Evolutionary conservation across 2,329 filamentous ascomycete species (phyloP).

Genomic region (Paecilomyces sp.): DNA sequence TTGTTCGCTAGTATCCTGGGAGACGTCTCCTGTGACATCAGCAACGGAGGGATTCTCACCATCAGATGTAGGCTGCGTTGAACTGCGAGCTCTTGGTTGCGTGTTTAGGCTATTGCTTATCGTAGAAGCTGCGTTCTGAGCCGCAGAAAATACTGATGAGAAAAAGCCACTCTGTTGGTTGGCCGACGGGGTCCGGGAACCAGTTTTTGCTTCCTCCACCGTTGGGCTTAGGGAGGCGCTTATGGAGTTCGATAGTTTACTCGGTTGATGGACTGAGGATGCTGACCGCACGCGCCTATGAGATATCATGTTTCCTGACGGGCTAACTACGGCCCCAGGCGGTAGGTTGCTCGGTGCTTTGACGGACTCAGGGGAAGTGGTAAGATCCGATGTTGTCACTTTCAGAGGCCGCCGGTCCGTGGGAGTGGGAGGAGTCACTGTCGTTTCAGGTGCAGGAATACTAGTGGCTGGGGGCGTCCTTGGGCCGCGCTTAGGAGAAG

Average conservation of each 20-base stretch:
- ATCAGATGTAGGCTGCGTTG: constrained; percentile 21
- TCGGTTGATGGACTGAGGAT: constrained; percentile 56
- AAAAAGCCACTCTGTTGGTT: constrained; percentile 65
- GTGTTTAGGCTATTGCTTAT: constrained; percentile 58
- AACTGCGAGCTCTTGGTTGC: constrained; percentile 38
- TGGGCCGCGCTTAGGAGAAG: constrained; percentile 7
- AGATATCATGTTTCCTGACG: constrained; percentile 64
- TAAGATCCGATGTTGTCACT: constrained; percentile 20
- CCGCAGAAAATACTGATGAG: constrained; percentile 84
- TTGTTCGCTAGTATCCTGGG: not conserved
- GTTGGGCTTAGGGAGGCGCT: constrained; percentile 69
- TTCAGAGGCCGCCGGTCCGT: constrained; percentile 38
- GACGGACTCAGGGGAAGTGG: constrained; percentile 33
- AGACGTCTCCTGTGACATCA: constrained; percentile 7
- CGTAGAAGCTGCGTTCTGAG: constrained; percentile 82
- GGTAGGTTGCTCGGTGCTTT: constrained; percentile 19
- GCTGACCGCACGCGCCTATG: constrained; percentile 59
- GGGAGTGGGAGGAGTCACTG: constrained; percentile 59
- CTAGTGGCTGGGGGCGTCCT: constrained; percentile 25
- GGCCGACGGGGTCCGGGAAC: constrained; percentile 51
- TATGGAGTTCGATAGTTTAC: constrained; percentile 76
- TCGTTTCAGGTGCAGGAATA: constrained; percentile 43
- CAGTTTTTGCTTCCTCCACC: constrained; percentile 53
- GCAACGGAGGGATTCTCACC: constrained; percentile 19
- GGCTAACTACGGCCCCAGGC: constrained; percentile 50